Base-by-base conservation (phyloP, 331 rosid species). In the Arachis monticola region DNA sequence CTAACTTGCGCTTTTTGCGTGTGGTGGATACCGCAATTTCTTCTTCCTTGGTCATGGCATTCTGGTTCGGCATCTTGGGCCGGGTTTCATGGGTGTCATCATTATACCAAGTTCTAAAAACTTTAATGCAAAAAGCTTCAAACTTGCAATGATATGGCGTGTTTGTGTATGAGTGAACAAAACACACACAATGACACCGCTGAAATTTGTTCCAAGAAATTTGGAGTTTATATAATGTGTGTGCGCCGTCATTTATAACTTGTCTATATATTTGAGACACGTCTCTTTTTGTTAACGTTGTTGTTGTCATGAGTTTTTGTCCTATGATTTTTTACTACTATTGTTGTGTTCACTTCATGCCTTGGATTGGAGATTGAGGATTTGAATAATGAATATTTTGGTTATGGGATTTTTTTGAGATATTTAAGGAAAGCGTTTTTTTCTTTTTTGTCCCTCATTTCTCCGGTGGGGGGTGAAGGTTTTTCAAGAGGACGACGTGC, bases 1-100 rank as follows among this genome's bases (percentile, higher is more conserved):
- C 88, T 86, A 87, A 78, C 83, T 73, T 89, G 89, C 88, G 84
- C 87, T 62, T 66, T 1, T 66, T 1, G 64, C 84, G 93, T 80
- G 93, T 81, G 77, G 70, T 81, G 77, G 70, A 55, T 74, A 74
- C 76, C 78, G 55, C 85, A 78, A 78, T 67, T 78, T 77, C 84
- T 74, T 80, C 52, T 66, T 81, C 60, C 3, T 70, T 67, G 82
- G 78, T 65, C 61, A 17, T 74, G 86, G 66, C 56, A 51, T 41
- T 70, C 83, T 80, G 78, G 75, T 70, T 80, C 69, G 17, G 67
- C 70, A 60, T 69, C 76, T 61, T 89, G 88, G 88, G 80, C 60
- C 84, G 64, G 60, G 67, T 83, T 74, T 64, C 56, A 56, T 76
- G 81, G n/a, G n/a, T 57, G 47, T 60, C 60, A 32, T 1, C 73